Conservation (phyloP, 257 asterid species). For the Petrea volubilis region DNA sequence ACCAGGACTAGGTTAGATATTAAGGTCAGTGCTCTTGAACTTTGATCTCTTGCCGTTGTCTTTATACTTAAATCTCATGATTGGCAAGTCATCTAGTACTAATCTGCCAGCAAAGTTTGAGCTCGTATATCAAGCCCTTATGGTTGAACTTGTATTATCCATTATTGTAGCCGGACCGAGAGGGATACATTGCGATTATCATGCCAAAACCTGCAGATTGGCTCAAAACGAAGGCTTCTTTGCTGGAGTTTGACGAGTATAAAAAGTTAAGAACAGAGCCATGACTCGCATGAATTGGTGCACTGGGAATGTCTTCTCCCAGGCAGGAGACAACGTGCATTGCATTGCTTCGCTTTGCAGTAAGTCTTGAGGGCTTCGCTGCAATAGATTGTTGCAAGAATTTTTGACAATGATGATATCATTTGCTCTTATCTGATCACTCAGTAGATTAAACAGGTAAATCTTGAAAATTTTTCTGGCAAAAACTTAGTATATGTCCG, state of each 20-base stretch:
- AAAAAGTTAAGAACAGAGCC: constrained; percentile 42
- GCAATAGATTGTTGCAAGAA: background rate
- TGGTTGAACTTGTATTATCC: constrained; percentile 13
- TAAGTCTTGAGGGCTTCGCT: background rate
- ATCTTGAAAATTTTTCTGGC: background rate
- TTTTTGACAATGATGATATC: background rate
- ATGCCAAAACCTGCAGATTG: constrained; percentile 94
- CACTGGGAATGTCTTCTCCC: constrained; percentile 1
- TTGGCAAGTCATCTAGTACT: background rate
- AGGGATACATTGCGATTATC: constrained; percentile 86
- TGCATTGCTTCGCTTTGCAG: constrained; percentile 1
- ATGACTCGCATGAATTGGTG: constrained; percentile 19
- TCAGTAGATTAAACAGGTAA: background rate
- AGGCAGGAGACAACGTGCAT: too few relatives aligned
- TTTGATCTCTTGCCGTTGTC: background rate
- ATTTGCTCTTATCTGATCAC: background rate
- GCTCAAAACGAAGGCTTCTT: constrained; percentile 70
- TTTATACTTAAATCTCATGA: background rate
- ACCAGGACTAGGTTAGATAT: background rate
- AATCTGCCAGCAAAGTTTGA: background rate
- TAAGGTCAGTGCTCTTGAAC: background rate
- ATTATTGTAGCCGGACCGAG: constrained; percentile 69
- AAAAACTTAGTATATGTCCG: too few relatives aligned
- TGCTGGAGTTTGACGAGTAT: constrained; percentile 56
- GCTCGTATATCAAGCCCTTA: background rate